Percentiles rank a stretch among this genome's conserved stretches.
Conservation (phyloP, 441 rosid genomes). For the Bocquillonia castaneifolia region DNA sequence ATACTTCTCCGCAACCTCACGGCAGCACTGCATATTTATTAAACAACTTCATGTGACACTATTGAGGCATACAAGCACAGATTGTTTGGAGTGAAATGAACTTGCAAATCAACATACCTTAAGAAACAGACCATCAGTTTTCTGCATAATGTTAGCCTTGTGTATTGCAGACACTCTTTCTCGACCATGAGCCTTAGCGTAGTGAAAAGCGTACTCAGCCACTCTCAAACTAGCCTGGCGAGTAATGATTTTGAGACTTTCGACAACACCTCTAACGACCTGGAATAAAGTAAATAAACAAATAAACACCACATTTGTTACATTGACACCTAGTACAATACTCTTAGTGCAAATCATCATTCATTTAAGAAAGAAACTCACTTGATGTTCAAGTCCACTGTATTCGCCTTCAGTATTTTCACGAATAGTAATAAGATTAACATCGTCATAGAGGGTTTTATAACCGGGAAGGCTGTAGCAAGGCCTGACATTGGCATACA, state of each 20-base stretch:
- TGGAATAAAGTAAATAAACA: slow-evolving; percentile 28
- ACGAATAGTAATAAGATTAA: slow-evolving; percentile 86
- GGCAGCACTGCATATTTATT: slow-evolving; percentile 64
- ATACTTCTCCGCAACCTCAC: slow-evolving; percentile 89
- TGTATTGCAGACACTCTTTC: slow-evolving; percentile 95
- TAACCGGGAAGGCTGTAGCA: slow-evolving; percentile 94
- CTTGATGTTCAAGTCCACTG: slow-evolving; percentile 99
- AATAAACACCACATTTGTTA: slow-evolving; percentile 6
- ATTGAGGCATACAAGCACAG: background rate
- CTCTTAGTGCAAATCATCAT: background rate
- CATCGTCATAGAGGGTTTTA: slow-evolving; percentile 87
- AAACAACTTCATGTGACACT: slow-evolving; percentile 9
- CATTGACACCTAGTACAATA: background rate
- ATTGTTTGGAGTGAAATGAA: background rate
- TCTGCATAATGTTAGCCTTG: slow-evolving; percentile 99
- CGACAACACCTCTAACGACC: slow-evolving; percentile 99
- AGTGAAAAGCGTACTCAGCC: slow-evolving; percentile 94
- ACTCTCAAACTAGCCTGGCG: slow-evolving; percentile 93
- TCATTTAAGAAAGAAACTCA: slow-evolving; percentile 31
- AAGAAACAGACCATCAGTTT: slow-evolving; percentile 95
- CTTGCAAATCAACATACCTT: slow-evolving; percentile 43
- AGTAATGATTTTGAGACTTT: slow-evolving; percentile 90
- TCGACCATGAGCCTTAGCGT: slow-evolving; percentile 90
- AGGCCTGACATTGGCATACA: slow-evolving; percentile 96
- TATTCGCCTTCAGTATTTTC: slow-evolving; percentile 99